Conservation (phyloP, 257 asterid genomes). For the Solanum etuberosum region DNA sequence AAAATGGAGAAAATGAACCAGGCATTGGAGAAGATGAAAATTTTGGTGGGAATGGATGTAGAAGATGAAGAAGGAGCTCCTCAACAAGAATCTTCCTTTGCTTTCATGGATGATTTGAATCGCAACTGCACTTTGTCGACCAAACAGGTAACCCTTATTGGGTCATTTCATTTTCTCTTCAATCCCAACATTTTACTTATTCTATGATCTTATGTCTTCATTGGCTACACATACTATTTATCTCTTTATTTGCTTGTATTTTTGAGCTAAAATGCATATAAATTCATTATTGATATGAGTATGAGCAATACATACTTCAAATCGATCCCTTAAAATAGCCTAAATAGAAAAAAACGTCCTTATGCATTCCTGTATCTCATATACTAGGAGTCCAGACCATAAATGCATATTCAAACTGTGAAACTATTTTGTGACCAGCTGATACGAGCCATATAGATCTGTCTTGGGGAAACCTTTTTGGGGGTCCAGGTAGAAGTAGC, state of each 20-base stretch:
- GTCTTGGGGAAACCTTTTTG: not conserved
- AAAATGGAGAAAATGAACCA: constrained; percentile 81
- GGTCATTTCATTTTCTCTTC: not conserved
- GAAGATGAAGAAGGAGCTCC: constrained; percentile 55
- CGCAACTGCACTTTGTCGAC: constrained; percentile 88
- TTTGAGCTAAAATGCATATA: not conserved
- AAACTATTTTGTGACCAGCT: not conserved
- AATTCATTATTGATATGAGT: not conserved
- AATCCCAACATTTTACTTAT: not conserved
- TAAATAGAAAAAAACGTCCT: not conserved
- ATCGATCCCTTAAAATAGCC: not conserved
- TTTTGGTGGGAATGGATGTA: constrained; percentile 94
- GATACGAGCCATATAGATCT: not conserved
- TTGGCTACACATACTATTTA: not conserved
- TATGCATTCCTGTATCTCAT: not conserved
- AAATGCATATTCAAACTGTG: not conserved
- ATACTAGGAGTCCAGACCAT: not conserved
- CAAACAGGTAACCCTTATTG: constrained; percentile 44
- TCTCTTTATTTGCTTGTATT: not conserved
- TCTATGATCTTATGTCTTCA: not conserved
- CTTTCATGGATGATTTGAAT: constrained; percentile 68
- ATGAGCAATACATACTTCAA: not conserved
- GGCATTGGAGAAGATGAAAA: constrained; percentile 91
- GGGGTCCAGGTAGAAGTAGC: not conserved
- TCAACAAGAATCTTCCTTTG: constrained; percentile 41